Base-by-base conservation (phyloP, 257 asterid species). In the Eustoma russellianum region DNA sequence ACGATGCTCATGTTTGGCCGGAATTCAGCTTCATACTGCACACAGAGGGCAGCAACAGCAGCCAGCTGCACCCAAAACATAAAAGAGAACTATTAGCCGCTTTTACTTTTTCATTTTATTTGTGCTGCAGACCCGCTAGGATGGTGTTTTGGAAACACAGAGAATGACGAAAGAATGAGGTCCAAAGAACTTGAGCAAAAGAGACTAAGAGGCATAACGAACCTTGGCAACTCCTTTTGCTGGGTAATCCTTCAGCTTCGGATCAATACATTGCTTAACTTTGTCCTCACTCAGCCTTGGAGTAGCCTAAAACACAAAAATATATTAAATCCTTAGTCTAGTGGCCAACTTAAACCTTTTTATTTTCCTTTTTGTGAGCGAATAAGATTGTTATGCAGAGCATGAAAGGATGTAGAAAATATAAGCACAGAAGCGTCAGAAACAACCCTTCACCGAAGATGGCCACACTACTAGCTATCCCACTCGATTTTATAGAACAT, bases 221-320 rank as follows among this genome's bases (percentile, higher is more conserved):
- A 87, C 96, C 92, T 87, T 87, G 57, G 96, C 96, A 61, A 87
- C 94, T 59, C 86, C 96, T 77, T 83, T 87, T 35, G 89, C 86
- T 17, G 96, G 96, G 51, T 79, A 86, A 33, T 83, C 83, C 73
- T 83, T 79, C 33, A 87, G 86, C 57, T 81, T 87, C 19, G 95
- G 91, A 65, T 86, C 95, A 43, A 83, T 82, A 63, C 95, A 86
- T 70, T 86, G 95, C 60, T 83, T 83, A 51, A 86, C 95, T 76
- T 86, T 86, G 80, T 86, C 95, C 75, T 86, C 95, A 0, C 91
- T 86, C 71, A 86, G 64, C 67, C 95, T 79, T 50, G 95, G 95
- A 38, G 95, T 86, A 45, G 95, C 95, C 96, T 87, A 57, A 46
- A 53, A 69, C 48, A 12, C 48, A n/a, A 13, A 41, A 13, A 45